Evolutionary conservation across 2,329 filamentous ascomycete genomes (phyloP), one percentile per base, ranked within the genome.

Genomic region (Phaeophleospora eucalypticola): DNA sequence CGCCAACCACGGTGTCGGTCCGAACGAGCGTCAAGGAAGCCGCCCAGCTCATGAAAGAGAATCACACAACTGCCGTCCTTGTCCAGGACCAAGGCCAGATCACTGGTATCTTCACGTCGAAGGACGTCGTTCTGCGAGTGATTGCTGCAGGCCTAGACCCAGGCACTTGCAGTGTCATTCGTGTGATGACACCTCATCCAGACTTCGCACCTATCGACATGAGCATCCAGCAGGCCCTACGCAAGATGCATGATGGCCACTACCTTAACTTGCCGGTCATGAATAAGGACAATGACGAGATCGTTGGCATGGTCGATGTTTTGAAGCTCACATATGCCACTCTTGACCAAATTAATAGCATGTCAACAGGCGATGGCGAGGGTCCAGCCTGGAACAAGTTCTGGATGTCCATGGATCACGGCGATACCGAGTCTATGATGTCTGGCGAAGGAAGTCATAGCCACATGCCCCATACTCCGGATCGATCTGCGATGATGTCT

Each of bases 371-470:
- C 35, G 91, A 95, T 65, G 89, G 82, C 59, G 93, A 98, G 71
- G 93, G 93, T 0, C 93, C 93, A 4, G 93, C 93, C 4, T 98
- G 93, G 93, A 97, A 96, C 75, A 98, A 97, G 71, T 98, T 98
- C 74, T 98, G 93, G 93, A 77, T 97, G 57, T 97, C 93, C 1
- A 83, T 98, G 60, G 82, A 97, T 68, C 83, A 95, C 60, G 83
- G 94, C 60, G 91, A 95, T 67, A 91, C 90, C 12, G 93, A 97
- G 70, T 98, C 93, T 2, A 86, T 95, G 78, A 83, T 97, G 68
- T 98, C 93, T 49, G 93, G 90, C 50, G 89, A 94, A 47, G 87
- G 86, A 40, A 87, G 86, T 62, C 83, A 84, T 59, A 41, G 41
- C 21, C 37, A 42, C 15, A 74, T 60, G 66, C 82, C 75, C 61